These are phyloP conservation scores for Linum trigynum DNA, from an alignment of 345 rosid species.

Conservation along the genomic window DNA sequence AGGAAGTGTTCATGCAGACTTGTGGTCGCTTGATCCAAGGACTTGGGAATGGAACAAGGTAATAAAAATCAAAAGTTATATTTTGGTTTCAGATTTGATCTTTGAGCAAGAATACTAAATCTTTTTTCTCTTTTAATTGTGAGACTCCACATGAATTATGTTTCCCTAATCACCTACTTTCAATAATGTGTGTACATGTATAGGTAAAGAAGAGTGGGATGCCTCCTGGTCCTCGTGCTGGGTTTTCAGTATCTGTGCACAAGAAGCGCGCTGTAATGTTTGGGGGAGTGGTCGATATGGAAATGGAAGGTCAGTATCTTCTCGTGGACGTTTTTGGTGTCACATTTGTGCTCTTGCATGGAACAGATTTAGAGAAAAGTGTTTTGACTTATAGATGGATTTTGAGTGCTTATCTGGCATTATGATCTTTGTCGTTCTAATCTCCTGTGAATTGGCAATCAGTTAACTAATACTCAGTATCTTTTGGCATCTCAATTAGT, in stretches of 20 bases:
- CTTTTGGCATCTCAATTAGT: background rate
- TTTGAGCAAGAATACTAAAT: background rate
- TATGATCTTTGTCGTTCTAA: background rate
- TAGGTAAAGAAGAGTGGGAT: slow-evolving; percentile 94
- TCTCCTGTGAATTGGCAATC: background rate
- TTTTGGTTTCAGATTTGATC: background rate
- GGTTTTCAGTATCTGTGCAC: slow-evolving; percentile 86
- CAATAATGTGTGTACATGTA: background rate
- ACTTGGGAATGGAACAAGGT: slow-evolving; percentile 99
- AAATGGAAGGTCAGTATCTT: slow-evolving; percentile 62
- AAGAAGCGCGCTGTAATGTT: slow-evolving; percentile 88
- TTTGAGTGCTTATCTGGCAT: background rate
- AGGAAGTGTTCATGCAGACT: slow-evolving; percentile 82
- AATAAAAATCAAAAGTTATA: slow-evolving; percentile 1
- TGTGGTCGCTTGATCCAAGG: slow-evolving; percentile 97
- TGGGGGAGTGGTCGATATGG: slow-evolving; percentile 97
- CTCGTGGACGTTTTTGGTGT: slow-evolving; percentile 1
- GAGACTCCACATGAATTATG: background rate
- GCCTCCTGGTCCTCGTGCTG: slow-evolving; percentile 96
- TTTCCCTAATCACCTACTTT: background rate
- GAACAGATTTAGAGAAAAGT: background rate
- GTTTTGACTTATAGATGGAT: background rate
- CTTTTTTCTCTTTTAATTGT: background rate
- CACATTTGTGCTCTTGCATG: background rate
- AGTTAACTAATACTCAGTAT: background rate